Evolutionary conservation across 257 asterid genomes (phyloP).

Genomic region (Jasminum sambac): DNA sequence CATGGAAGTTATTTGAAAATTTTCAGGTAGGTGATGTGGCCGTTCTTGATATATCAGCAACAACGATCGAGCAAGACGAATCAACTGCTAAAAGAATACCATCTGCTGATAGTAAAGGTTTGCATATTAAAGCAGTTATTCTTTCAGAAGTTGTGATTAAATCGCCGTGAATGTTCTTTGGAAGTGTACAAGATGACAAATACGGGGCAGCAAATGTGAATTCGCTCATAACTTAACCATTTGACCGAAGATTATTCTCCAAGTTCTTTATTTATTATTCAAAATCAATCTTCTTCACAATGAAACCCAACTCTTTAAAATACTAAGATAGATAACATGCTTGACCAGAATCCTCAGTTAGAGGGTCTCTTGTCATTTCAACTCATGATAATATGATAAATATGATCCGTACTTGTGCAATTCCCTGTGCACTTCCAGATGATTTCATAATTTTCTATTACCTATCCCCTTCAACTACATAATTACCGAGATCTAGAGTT

Average conservation of each 20-base stretch:
- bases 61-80: conserved; percentile 73
- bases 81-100: conserved; percentile 65
- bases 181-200: not conserved
- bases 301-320: too few relatives aligned
- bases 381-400: not conserved
- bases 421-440: not conserved
- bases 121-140: conserved; percentile 6
- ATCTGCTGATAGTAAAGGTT: conserved; percentile 98
- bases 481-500: too few relatives aligned
- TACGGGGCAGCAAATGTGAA: too few relatives aligned
- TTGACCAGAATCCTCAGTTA: not conserved
- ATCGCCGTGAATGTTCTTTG: not conserved
- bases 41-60: conserved; percentile 84
- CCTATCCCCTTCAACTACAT: too few relatives aligned
- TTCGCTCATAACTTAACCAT: too few relatives aligned
- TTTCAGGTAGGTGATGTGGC: conserved; percentile 93
- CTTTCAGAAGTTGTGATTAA: not conserved
- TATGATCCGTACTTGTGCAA: not conserved
- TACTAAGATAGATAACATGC: too few relatives aligned
- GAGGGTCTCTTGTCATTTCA: not conserved
- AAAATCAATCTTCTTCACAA: too few relatives aligned
- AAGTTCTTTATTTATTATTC: too few relatives aligned
- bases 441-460: not conserved
- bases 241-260: too few relatives aligned
- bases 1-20: conserved; percentile 12